phyloP scores from a whole-genome alignment of 371 early-diverging fungal genomes.

The Blakeslea trispora region DNA sequence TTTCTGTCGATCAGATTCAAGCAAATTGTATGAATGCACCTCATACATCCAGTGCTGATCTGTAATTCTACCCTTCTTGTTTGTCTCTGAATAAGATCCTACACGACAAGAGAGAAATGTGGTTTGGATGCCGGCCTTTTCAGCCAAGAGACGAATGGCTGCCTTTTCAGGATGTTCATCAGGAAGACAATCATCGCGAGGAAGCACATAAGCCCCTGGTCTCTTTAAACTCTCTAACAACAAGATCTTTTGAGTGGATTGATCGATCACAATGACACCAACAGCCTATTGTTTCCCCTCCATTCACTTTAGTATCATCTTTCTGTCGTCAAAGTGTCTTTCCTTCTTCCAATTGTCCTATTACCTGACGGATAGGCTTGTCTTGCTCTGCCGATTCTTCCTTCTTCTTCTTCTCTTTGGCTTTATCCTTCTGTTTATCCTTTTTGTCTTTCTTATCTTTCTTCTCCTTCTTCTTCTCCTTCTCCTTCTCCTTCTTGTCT shows the following conservation, averaged over 20 bases:
- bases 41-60: constrained; percentile 53
- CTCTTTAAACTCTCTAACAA: constrained; percentile 40
- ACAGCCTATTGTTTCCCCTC: constrained; percentile 30
- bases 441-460: constrained; percentile 14
- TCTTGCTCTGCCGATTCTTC: constrained; percentile 1
- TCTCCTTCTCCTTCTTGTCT: constrained; percentile 14
- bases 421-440: constrained; percentile 36
- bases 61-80: constrained; percentile 44
- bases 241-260: constrained; percentile 27
- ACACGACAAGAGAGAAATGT: constrained; percentile 23
- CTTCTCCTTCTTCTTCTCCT: constrained; percentile 32
- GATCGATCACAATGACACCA: constrained; percentile 40
- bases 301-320: too few relatives aligned
- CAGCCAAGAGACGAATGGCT: constrained; percentile 39
- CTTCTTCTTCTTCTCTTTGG: constrained; percentile 19
- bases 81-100: constrained; percentile 43
- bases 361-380: constrained; percentile 29
- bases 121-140: constrained; percentile 34
- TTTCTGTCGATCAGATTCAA: constrained; percentile 28
- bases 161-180: constrained; percentile 39
- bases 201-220: constrained; percentile 38
- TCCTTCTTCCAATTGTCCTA: neutral
- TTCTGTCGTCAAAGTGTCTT: too few relatives aligned
- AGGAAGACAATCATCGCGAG: constrained; percentile 39
- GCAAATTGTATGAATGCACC: constrained; percentile 28